A percentile compares a stretch with the other conserved stretches of the same genome.
Conservation (phyloP, 2,329 filamentous ascomycete species). For the Bipolaris gigantea region DNA sequence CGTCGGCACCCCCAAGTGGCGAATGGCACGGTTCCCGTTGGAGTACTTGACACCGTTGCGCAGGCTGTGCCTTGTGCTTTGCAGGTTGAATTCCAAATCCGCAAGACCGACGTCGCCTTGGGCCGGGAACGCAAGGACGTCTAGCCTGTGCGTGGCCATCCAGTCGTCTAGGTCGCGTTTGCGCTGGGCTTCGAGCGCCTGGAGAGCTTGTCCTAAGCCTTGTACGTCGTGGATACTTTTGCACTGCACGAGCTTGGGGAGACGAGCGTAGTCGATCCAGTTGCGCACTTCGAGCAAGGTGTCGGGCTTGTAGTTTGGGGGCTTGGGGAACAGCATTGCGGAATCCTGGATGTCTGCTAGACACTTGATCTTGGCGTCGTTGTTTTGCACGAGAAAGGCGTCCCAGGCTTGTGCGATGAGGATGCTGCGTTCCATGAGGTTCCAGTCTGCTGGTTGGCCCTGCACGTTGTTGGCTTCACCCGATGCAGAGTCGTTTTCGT, state of each 20-base stretch:
- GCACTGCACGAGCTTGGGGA: conserved; percentile 36
- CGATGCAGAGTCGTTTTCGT: conserved; percentile 46
- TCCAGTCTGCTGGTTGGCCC: conserved; percentile 51
- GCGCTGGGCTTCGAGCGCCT: conserved; percentile 53
- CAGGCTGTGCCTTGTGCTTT: conserved; percentile 43
- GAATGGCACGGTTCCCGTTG: conserved; percentile 57
- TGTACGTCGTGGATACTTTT: conserved; percentile 48
- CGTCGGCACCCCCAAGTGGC: conserved; percentile 59
- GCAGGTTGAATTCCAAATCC: conserved; percentile 49
- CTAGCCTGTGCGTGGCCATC: conserved; percentile 49
- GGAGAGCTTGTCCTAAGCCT: conserved; percentile 49
- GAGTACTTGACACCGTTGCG: conserved; percentile 58
- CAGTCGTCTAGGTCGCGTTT: conserved; percentile 56
- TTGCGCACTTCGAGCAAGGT: conserved; percentile 46
- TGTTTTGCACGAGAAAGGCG: conserved; percentile 52
- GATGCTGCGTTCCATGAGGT: conserved; percentile 51
- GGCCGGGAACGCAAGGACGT: conserved; percentile 55
- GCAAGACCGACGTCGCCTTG: conserved; percentile 55
- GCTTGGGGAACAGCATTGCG: conserved; percentile 44
- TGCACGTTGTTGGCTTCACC: conserved; percentile 47
- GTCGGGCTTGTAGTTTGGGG: conserved; percentile 42
- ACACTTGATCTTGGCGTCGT: conserved; percentile 44
- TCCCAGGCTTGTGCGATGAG: conserved; percentile 58
- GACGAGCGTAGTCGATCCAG: conserved; percentile 44
- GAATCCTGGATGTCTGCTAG: conserved; percentile 47